phyloP scores from a whole-genome alignment of 1,284 basidiomycete species.

The Coniferiporia weirii region DNA sequence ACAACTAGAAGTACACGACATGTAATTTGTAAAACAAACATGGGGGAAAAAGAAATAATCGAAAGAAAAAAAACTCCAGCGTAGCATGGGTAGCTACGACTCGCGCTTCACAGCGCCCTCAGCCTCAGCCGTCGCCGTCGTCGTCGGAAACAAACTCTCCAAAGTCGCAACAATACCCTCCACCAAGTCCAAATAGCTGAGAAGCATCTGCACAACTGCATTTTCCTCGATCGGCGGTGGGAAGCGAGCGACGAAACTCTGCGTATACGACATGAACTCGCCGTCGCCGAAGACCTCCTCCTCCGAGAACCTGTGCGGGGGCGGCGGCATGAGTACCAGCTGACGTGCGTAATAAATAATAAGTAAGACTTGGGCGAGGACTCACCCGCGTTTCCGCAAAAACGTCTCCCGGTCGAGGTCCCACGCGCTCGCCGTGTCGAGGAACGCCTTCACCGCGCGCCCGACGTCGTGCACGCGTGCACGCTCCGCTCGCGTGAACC shows the following conservation, averaged over 20 bases:
- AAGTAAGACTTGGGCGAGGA: too few relatives aligned
- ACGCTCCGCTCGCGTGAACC: conserved; percentile 7
- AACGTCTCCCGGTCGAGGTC: conserved; percentile 7
- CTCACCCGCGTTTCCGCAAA: conserved; percentile 1
- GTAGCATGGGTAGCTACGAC: neutral
- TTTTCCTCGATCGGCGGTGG: neutral
- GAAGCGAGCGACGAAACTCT: conserved; percentile 6
- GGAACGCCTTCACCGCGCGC: neutral
- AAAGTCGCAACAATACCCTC: neutral
- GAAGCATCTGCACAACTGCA: neutral
- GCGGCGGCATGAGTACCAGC: neutral
- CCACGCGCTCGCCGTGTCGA: conserved; percentile 3
- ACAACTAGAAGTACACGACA: neutral
- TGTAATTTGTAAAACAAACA: neutral
- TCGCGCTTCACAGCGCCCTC: neutral
- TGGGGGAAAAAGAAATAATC: neutral
- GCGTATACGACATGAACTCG: conserved; percentile 8
- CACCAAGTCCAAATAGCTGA: conserved; percentile 3
- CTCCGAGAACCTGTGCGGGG: neutral
- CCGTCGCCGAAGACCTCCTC: conserved; percentile 10
- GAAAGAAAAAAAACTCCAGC: neutral
- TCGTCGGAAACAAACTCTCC: conserved; percentile 3
- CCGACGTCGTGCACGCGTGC: neutral
- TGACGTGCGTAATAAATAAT: too few relatives aligned
- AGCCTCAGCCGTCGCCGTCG: too few relatives aligned